These are phyloP conservation scores for Ophiostoma ulmi DNA, from an alignment of 2,329 filamentous ascomycete species.

Conservation along the genomic window DNA sequence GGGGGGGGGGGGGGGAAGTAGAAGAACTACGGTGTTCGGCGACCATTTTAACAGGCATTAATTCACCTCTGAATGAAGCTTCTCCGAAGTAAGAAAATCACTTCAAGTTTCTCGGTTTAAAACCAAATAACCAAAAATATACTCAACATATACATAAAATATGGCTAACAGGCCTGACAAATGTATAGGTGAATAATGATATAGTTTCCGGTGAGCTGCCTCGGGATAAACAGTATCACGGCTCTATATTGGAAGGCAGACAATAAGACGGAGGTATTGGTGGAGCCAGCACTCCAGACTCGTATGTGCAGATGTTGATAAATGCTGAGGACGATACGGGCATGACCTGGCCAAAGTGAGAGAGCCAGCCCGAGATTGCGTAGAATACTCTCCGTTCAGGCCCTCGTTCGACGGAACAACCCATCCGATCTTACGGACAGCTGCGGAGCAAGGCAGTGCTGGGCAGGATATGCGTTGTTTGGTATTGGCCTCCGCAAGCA, in stretches of 20 bases:
- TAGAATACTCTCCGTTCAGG: background rate
- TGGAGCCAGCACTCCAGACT: background rate
- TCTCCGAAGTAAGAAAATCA: background rate
- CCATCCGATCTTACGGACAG: constrained; percentile 6
- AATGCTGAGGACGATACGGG: background rate
- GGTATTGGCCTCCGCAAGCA: background rate
- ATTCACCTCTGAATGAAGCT: background rate
- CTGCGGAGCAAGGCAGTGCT: background rate
- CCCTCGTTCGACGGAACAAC: background rate
- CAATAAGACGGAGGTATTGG: background rate
- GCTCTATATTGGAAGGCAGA: background rate
- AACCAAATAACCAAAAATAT: background rate
- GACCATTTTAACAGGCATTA: background rate
- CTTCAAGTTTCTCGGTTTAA: background rate
- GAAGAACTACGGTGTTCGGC: constrained; percentile 1
- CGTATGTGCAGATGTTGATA: background rate
- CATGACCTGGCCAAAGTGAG: background rate
- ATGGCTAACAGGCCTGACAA: background rate
- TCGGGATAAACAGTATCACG: background rate
- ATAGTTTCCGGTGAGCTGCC: background rate
- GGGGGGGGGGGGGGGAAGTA: background rate
- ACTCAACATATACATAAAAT: too few species aligned
- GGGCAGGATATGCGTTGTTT: background rate
- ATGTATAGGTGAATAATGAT: background rate
- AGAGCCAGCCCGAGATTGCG: background rate